Evolutionary conservation across 2,329 filamentous ascomycete species (phyloP).

Genomic region (Sporothrix brunneoviolacea): DNA sequence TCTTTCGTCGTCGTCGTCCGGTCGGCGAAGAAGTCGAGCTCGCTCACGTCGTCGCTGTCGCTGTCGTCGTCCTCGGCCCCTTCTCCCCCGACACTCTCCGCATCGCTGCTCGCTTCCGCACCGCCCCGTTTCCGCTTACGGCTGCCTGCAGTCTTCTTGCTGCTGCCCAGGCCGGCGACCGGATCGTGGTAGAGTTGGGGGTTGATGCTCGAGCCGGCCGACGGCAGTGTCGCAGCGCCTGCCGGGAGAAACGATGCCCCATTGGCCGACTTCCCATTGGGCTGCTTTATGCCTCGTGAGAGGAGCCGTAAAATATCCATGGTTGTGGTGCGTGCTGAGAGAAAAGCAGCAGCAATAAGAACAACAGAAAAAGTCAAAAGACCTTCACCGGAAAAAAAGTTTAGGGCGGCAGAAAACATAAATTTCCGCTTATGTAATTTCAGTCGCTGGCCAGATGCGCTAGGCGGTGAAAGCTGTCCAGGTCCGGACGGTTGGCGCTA

Average conservation of each 20-base stretch:
- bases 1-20: conserved; percentile 27
- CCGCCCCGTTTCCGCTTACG: conserved; percentile 40
- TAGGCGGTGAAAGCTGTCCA: too few relatives aligned
- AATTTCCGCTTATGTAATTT: too few relatives aligned
- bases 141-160: conserved; percentile 51
- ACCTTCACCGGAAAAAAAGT: too few relatives aligned
- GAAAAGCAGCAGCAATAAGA: too few relatives aligned
- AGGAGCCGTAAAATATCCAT: conserved; percentile 72
- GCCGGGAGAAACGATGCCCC: conserved; percentile 29
- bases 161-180: conserved; percentile 27
- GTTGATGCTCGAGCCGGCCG: conserved; percentile 55
- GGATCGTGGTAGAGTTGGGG: conserved; percentile 63
- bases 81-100: conserved; percentile 19
- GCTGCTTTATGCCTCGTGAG: conserved; percentile 60
- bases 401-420: too few relatives aligned
- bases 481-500: too few relatives aligned
- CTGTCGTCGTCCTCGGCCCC: conserved; percentile 31
- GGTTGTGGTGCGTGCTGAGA: too few relatives aligned
- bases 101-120: conserved; percentile 1
- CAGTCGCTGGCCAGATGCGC: too few relatives aligned
- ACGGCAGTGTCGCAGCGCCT: conserved; percentile 47
- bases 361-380: too few relatives aligned
- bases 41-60: conserved; percentile 32
- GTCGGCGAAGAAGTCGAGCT: conserved; percentile 55
- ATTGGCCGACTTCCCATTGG: conserved; percentile 18